Percentiles rank a stretch among this genome's conserved stretches.
These are phyloP conservation scores for Phylloporus sp. DNA, from an alignment of 768 basidiomycete genomes.

Conservation along the genomic window DNA sequence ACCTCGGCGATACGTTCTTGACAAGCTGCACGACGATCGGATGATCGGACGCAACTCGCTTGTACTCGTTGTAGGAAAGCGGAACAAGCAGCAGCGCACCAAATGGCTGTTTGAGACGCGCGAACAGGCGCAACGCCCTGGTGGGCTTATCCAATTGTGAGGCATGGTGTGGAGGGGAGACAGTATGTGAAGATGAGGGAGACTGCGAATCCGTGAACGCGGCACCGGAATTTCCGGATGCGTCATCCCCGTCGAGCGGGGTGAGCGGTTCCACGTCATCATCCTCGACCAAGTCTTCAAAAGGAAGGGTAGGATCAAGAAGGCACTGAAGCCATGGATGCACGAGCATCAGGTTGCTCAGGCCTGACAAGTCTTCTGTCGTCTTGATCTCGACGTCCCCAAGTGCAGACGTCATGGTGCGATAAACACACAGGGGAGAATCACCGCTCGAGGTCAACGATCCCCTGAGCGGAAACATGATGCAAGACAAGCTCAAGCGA, in stretches of 20 bases:
- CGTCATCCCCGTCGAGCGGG: background rate
- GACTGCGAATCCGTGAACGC: no score
- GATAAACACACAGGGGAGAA: background rate
- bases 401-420: no score
- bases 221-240: no score
- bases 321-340: background rate
- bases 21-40: slow-evolving; percentile 12
- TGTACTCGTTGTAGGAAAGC: slow-evolving; percentile 10
- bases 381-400: no score
- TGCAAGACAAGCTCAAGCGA: no score
- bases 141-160: slow-evolving; percentile 7
- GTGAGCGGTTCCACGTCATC: background rate
- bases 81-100: slow-evolving; percentile 14
- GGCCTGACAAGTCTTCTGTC: background rate
- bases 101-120: slow-evolving; percentile 14
- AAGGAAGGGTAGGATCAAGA: no score
- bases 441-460: background rate
- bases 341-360: background rate
- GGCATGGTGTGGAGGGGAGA: background rate
- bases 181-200: no score
- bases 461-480: background rate
- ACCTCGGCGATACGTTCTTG: slow-evolving; percentile 3
- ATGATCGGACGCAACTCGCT: slow-evolving; percentile 15
- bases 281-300: no score
- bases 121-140: slow-evolving; percentile 11